Evolutionary conservation across 2,329 filamentous ascomycete species (phyloP), one percentile per base, ranked within the genome.

Genomic region (Colletotrichum spaethianum): DNA sequence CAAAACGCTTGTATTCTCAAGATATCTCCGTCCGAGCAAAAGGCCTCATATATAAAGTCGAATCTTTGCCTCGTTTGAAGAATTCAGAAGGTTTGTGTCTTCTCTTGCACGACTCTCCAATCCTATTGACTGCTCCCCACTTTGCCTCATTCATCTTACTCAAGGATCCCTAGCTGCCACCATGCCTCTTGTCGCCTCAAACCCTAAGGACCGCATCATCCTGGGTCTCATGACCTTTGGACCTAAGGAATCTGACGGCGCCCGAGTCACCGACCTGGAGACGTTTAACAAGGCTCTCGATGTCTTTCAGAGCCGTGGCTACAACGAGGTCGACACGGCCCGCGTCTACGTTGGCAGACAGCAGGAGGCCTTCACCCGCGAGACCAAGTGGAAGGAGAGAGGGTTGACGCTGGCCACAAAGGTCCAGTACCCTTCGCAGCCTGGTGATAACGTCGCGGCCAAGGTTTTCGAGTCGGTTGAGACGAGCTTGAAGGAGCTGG

Each of bases 201-300:
- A 79, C 42, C 78, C 80, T 67, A 92, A 90, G 76, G 88, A 92
- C 74, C 89, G 93, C 74, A 86, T 94, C 77, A 94, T 97, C 86
- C 90, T 97, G 48, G 94, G 94, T 75, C 87, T 95, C 66, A 96
- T 97, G 94, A 95, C 93, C 79, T 95, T 94, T 84, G 93, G 93
- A 38, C 90, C 93, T 2, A 88, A 90, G 69, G 86, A 87, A 70
- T 76, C 79, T 16, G 76, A 79, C 16, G 94, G 93, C 44, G 93
- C 92, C 55, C 91, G 94, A 56, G 91, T 97, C 78, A 95, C 93
- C 12, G 84, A 86, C 67, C 40, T 87, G 2, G 81, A 90, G 70
- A 92, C 93, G 53, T 94, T 92, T 84, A 93, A 92, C 76, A 89
- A 89, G 76, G 88, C 89, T 53, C 89, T 97, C 46, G 92, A 96